Conservation (phyloP, 148 eudicot genomes). For the Rhododendron henanense region DNA sequence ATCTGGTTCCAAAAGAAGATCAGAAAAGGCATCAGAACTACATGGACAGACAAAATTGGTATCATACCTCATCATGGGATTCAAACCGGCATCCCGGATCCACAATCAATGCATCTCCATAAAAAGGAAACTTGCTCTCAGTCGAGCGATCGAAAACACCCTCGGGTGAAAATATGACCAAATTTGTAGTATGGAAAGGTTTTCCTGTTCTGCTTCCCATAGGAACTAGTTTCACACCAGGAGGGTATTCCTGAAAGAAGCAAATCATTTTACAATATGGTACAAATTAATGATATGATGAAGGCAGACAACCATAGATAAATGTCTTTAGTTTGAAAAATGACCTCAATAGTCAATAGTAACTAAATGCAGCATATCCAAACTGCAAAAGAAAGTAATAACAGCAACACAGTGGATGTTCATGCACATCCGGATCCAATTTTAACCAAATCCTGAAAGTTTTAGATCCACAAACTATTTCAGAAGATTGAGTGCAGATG, state of each 20-base stretch:
- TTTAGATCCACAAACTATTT: neutral
- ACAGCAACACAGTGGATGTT: neutral
- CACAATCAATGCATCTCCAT: constrained; percentile 84
- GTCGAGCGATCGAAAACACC: constrained; percentile 16
- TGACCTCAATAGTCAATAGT: neutral
- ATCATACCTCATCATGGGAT: constrained; percentile 60
- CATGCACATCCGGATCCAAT: neutral
- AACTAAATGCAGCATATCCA: neutral
- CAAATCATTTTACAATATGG: neutral
- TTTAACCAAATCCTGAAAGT: neutral
- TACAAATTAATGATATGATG: neutral
- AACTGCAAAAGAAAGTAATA: neutral
- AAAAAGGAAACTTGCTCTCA: constrained; percentile 35
- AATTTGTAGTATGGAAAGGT: constrained; percentile 87
- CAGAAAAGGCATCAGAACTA: neutral
- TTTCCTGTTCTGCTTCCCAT: constrained; percentile 85
- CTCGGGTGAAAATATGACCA: constrained; percentile 67
- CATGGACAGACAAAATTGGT: neutral
- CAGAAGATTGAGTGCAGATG: neutral
- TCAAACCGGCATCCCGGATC: constrained; percentile 88
- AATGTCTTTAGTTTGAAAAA: neutral
- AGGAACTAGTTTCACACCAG: constrained; percentile 70
- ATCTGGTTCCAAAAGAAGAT: neutral
- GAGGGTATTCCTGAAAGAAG: constrained; percentile 74
- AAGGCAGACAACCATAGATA: neutral